Percentiles rank a stretch among this genome's conserved stretches.
Evolutionary conservation across 495 filamentous ascomycete genomes (phyloP).

Genomic region (Terfezia claveryi): DNA sequence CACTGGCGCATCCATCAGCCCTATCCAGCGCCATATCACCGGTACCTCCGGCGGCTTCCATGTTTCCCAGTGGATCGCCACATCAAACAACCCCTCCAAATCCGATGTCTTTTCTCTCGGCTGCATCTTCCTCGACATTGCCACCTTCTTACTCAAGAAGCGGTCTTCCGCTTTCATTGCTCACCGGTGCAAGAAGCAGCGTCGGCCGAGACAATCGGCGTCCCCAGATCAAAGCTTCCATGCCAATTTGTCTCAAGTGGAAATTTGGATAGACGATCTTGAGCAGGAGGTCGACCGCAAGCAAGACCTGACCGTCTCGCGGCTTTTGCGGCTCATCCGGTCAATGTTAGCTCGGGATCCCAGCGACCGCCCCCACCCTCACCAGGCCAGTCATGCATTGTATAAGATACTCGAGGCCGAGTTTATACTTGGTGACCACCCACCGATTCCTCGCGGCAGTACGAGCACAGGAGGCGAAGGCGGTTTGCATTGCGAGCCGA

Average conservation of each 20-base stretch:
- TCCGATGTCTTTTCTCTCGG: constrained; percentile 62
- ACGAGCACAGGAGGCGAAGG: neutral
- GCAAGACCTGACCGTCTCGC: constrained; percentile 29
- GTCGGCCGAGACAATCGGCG: constrained; percentile 20
- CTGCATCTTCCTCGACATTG: constrained; percentile 44
- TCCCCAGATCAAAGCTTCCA: constrained; percentile 60
- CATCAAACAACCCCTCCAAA: constrained; percentile 26
- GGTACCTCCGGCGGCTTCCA: constrained; percentile 15
- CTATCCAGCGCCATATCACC: neutral
- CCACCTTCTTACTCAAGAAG: constrained; percentile 52
- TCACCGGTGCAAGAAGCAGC: constrained; percentile 51
- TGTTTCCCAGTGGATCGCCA: constrained; percentile 4
- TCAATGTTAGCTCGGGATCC: constrained; percentile 26
- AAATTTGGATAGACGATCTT: constrained; percentile 51
- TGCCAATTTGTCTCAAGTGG: constrained; percentile 52
- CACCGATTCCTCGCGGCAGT: neutral
- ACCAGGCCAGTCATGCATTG: neutral
- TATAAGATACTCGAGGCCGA: neutral
- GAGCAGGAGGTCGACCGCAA: constrained; percentile 46
- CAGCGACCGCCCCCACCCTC: constrained; percentile 18
- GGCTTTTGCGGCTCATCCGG: constrained; percentile 24
- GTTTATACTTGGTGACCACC: neutral
- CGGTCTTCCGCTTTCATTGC: constrained; percentile 45
- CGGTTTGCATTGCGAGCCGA: neutral
- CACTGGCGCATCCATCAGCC: neutral